Evolutionary conservation across 2,329 filamentous ascomycete genomes (phyloP).

Genomic region (Didymella sp.): DNA sequence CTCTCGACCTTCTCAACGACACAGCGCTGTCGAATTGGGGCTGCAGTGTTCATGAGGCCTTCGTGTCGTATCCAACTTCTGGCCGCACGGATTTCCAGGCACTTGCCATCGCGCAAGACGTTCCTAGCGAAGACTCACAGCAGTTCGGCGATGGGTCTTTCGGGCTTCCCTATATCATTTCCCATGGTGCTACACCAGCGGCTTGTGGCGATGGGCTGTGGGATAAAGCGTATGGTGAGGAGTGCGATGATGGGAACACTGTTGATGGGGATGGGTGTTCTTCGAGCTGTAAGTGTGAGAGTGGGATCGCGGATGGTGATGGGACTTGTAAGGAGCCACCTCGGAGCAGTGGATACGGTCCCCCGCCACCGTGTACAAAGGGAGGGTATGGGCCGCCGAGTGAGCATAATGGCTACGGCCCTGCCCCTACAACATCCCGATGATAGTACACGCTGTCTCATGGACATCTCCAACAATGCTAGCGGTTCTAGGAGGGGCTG

Average conservation of each 20-base stretch:
- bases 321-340: neutral
- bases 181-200: neutral
- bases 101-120: neutral
- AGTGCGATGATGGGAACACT: neutral
- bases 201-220: neutral
- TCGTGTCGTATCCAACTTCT: neutral
- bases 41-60: conserved; percentile 1
- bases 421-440: too few species aligned
- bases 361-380: neutral
- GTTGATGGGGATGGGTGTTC: neutral
- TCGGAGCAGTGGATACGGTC: neutral
- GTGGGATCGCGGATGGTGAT: neutral
- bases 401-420: too few species aligned
- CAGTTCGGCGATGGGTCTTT: neutral
- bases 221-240: neutral
- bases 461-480: too few species aligned
- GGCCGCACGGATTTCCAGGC: neutral
- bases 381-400: too few species aligned
- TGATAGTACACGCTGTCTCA: too few species aligned
- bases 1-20: neutral
- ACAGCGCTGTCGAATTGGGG: neutral
- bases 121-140: neutral
- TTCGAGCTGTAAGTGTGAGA: neutral
- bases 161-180: conserved; percentile 2
- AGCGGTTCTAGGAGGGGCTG: too few species aligned